Evolutionary conservation across 257 asterid genomes (phyloP), one percentile per base, ranked within the genome.

Genomic region (Verbascum thapsus): DNA sequence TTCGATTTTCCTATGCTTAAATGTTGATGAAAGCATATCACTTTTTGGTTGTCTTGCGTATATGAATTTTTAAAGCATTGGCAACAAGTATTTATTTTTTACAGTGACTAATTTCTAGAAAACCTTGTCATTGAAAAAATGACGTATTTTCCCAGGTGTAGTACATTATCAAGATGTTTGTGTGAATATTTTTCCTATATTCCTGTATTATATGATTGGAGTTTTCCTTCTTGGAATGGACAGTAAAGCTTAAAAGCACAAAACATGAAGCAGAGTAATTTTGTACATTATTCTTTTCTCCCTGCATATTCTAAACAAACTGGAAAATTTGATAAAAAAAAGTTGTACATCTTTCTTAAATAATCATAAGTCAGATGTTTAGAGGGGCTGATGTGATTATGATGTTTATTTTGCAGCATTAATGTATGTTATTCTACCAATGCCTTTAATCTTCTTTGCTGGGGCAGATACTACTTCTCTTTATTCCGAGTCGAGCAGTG

Each of bases 401-500:
- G 57, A 55, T 67, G 49, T 56, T 75, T 35, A 37, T 72, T 70
- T 53, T 76, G 84, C 89, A 91, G 98, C 85, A 32, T 56, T 86
- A 59, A 86, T 85, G 95, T 91, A 91, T 74, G 95, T 91, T 56
- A 15, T 80, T 64, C 83, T 91, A 66, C 96, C 98, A 5, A 91
- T 91, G 96, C 98, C 98, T 50, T 71, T 91, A 76, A 61, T 86
- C 66, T 85, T 91, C 85, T 88, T 88, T 71, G 89, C 88, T 41
- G 96, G 97, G 23, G 83, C 91, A 10, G 83, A 86, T 64, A 44
- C 88, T 63, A 73, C 94, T 35, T 72, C 86, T 39, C 83, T 85
- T 62, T 85, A 67, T 77, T 68, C 95, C 2, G 96, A 88, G 64
- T 76, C 96, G 5, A 67, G 67, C 63, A 80, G 75, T 58, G 70